Evolutionary conservation across 2,329 filamentous ascomycete species (phyloP).

Genomic region (Falciphora oryzae): DNA sequence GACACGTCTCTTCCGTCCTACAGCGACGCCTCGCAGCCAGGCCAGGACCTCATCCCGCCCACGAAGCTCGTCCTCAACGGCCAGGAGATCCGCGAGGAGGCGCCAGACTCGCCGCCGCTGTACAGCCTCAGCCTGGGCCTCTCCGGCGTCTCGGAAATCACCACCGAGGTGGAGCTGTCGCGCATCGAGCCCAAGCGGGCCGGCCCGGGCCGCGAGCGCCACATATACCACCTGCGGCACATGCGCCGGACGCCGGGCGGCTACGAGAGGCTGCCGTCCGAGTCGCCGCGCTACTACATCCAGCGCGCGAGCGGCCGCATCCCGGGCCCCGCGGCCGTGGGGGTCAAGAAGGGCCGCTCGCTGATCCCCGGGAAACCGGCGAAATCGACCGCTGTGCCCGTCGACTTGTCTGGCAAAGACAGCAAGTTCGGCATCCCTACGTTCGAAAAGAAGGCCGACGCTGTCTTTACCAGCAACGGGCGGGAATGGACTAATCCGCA

Average conservation of each 20-base stretch:
- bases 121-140: constrained; percentile 7
- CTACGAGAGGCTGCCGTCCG: neutral
- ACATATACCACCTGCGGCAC: neutral
- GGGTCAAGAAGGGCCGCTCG: constrained; percentile 2
- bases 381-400: neutral
- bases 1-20: neutral
- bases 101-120: neutral
- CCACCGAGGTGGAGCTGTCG: neutral
- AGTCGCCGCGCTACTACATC: constrained; percentile 2
- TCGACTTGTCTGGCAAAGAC: constrained; percentile 1
- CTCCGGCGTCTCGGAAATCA: neutral
- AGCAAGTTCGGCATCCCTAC: constrained; percentile 5
- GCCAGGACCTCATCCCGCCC: neutral
- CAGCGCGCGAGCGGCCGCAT: neutral
- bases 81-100: constrained; percentile 1
- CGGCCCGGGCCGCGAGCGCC: neutral
- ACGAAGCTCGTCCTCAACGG: constrained; percentile 1
- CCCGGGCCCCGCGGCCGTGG: constrained; percentile 4
- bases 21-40: neutral
- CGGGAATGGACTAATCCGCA: neutral
- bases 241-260: neutral
- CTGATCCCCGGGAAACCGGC: neutral
- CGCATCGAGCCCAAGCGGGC: neutral
- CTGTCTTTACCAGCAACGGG: neutral
- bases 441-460: constrained; percentile 1